Conservation (phyloP, 2,329 filamentous ascomycete species). For the Ceratocystis lukuohia region DNA sequence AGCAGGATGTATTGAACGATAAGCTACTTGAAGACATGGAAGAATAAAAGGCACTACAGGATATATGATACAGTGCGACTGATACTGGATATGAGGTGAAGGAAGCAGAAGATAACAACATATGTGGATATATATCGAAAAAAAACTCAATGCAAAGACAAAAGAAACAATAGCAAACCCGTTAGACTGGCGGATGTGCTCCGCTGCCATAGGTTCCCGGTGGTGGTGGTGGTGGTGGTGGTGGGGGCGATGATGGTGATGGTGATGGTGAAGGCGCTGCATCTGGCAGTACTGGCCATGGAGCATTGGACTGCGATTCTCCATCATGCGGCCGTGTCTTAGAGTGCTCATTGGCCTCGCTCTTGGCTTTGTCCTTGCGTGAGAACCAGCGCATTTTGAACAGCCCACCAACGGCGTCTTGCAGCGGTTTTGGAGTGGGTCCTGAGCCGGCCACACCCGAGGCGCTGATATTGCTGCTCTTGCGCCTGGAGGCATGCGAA, state of each 20-base stretch:
- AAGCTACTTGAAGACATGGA: neutral
- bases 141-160: neutral
- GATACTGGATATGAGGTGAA: neutral
- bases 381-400: constrained; percentile 45
- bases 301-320: neutral
- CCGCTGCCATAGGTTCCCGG: neutral
- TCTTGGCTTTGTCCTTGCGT: constrained; percentile 13
- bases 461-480: neutral
- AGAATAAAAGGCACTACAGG: neutral
- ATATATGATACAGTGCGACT: neutral
- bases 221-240: neutral
- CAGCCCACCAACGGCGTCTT: constrained; percentile 39
- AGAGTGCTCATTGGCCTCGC: neutral
- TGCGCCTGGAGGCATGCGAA: neutral
- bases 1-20: neutral
- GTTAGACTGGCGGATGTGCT: neutral
- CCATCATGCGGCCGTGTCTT: neutral
- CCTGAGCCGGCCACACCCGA: neutral
- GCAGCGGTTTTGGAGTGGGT: constrained; percentile 25
- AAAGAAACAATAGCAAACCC: neutral
- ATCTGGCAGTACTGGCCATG: neutral
- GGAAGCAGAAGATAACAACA: neutral
- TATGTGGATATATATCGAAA: constrained; percentile 6
- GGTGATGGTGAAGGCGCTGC: neutral
- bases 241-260: neutral